Evolutionary conservation across 805 yeast genomes (phyloP).

Genomic region (Saccharomycopsis sp.): DNA sequence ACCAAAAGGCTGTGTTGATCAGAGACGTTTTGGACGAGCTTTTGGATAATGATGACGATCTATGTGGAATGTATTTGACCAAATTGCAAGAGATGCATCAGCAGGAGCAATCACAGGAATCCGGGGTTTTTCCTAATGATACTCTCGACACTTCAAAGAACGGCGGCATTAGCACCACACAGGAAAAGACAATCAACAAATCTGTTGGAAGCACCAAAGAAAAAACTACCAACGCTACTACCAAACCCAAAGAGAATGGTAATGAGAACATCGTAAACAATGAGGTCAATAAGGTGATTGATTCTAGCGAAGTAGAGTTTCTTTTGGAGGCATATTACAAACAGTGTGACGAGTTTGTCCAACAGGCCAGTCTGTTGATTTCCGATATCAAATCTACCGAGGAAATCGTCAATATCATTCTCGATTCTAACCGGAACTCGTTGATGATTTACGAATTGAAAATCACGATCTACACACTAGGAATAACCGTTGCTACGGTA

Average conservation of each 20-base stretch:
- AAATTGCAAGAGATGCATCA: constrained; percentile 29
- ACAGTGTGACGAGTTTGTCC: constrained; percentile 91
- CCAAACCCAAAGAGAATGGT: neutral
- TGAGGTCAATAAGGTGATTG: neutral
- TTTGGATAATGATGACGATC: constrained; percentile 79
- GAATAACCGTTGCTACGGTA: constrained; percentile 75
- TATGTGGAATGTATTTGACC: constrained; percentile 74
- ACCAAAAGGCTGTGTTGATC: constrained; percentile 75
- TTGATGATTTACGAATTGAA: constrained; percentile 81
- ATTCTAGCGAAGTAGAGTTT: constrained; percentile 65
- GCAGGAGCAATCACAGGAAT: neutral
- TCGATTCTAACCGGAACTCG: constrained; percentile 92
- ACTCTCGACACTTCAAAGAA: too few relatives aligned
- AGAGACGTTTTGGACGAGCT: constrained; percentile 81
- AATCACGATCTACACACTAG: constrained; percentile 75
- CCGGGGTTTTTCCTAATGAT: too few relatives aligned
- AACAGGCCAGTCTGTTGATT: constrained; percentile 68
- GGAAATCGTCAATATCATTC: constrained; percentile 85
- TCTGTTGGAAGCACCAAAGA: neutral
- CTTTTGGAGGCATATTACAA: constrained; percentile 84
- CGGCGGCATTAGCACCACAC: too few relatives aligned
- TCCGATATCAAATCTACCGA: constrained; percentile 90
- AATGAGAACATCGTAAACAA: neutral
- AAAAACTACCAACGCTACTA: neutral
- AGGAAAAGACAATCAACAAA: too few relatives aligned